A percentile compares a stretch with the other conserved stretches of the same genome.
Conservation (phyloP, 2,329 filamentous ascomycete species). For the Aspergillus aculeatus region DNA sequence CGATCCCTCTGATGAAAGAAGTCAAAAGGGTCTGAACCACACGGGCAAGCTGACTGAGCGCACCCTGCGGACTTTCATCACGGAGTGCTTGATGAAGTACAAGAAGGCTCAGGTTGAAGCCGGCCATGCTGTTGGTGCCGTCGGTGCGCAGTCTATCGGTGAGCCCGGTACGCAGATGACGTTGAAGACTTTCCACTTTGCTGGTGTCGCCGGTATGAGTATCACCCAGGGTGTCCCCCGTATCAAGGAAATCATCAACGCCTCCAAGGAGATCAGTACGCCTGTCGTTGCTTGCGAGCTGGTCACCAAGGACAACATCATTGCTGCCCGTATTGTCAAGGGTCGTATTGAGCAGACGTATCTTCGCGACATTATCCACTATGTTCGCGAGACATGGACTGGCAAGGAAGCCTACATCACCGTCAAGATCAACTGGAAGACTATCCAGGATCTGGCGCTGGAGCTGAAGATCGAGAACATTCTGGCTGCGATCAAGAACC, state of each 20-base stretch:
- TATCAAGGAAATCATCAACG: conserved; percentile 99
- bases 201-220: conserved; percentile 98
- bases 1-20: conserved; percentile 29
- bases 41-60: conserved; percentile 78
- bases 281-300: conserved; percentile 88
- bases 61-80: conserved; percentile 74
- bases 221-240: conserved; percentile 98
- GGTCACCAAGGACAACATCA: conserved; percentile 70
- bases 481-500: conserved; percentile 69
- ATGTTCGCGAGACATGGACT: conserved; percentile 87
- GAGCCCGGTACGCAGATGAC: conserved; percentile 99
- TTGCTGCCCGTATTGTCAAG: conserved; percentile 86
- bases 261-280: conserved; percentile 88
- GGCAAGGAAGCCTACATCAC: conserved; percentile 71
- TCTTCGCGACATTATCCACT: conserved; percentile 75
- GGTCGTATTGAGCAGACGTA: conserved; percentile 94
- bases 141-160: conserved; percentile 96
- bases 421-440: conserved; percentile 76
- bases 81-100: conserved; percentile 83
- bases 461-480: conserved; percentile 75
- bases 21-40: conserved; percentile 55
- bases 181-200: conserved; percentile 99
- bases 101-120: conserved; percentile 88
- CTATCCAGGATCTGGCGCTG: conserved; percentile 76
- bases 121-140: conserved; percentile 91